Conservation (phyloP, 805 yeast genomes). For the Blastobotrys attinorum region DNA sequence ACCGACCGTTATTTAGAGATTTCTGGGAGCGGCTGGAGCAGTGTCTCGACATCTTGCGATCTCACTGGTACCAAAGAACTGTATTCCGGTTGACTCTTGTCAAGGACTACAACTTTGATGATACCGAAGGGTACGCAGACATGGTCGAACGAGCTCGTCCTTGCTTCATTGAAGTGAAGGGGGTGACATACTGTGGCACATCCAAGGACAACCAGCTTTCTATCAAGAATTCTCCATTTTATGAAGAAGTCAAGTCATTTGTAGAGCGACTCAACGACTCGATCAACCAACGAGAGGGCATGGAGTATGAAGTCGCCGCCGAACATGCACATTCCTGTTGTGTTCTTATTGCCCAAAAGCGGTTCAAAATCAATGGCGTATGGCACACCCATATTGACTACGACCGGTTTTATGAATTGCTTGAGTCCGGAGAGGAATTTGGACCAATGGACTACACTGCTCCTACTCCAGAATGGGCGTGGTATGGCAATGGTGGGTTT, state of each 20-base stretch:
- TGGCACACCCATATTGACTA: constrained; percentile 93
- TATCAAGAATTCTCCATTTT: constrained; percentile 92
- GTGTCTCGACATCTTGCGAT: constrained; percentile 73
- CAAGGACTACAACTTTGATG: constrained; percentile 85
- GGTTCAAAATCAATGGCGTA: constrained; percentile 58
- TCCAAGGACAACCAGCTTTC: constrained; percentile 86
- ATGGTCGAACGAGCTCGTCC: constrained; percentile 76
- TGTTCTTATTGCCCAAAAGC: constrained; percentile 68
- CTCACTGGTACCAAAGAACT: constrained; percentile 76
- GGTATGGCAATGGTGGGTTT: constrained; percentile 87
- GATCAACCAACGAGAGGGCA: constrained; percentile 56
- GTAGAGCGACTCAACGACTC: constrained; percentile 57
- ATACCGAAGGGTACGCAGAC: constrained; percentile 75
- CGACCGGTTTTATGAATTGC: constrained; percentile 60
- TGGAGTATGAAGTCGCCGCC: constrained; percentile 77
- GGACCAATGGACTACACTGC: constrained; percentile 72
- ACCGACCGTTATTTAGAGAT: constrained; percentile 81
- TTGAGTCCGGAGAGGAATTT: constrained; percentile 58
- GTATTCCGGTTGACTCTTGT: constrained; percentile 86
- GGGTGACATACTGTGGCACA: constrained; percentile 93
- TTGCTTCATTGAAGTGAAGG: constrained; percentile 84
- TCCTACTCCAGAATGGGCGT: constrained; percentile 86
- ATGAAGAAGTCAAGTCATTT: constrained; percentile 78
- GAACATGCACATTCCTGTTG: constrained; percentile 96
- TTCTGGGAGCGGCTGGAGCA: constrained; percentile 83